Evolutionary conservation across 495 filamentous ascomycete genomes (phyloP).

Genomic region (Aeminium ludgeri): DNA sequence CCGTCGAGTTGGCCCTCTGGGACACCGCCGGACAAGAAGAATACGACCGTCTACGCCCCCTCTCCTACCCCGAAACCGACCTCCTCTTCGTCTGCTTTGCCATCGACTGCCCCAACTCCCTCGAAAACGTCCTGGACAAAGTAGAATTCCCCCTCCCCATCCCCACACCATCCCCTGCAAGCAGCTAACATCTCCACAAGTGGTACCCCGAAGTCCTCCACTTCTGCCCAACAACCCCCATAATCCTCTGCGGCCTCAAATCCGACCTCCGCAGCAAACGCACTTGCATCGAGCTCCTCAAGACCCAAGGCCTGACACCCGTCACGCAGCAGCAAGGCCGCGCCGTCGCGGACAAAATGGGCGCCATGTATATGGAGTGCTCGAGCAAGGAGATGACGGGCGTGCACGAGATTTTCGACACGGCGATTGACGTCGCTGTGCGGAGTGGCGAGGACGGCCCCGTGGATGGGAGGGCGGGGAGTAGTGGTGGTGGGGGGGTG

Average conservation of each 20-base stretch:
- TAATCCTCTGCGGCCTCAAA: slow-evolving; percentile 90
- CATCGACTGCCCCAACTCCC: slow-evolving; percentile 92
- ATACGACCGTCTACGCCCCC: slow-evolving; percentile 85
- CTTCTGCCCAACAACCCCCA: slow-evolving; percentile 92
- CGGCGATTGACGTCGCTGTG: slow-evolving; percentile 75
- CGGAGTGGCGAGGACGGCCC: slow-evolving; percentile 38
- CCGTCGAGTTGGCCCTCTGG: slow-evolving; percentile 90
- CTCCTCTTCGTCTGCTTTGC: slow-evolving; percentile 97
- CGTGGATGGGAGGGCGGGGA: slow-evolving; percentile 27
- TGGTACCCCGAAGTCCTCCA: slow-evolving; percentile 99
- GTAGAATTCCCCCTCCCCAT: slow-evolving; percentile 31
- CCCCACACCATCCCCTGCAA: background rate
- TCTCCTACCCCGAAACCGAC: slow-evolving; percentile 96
- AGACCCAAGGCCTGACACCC: slow-evolving; percentile 89
- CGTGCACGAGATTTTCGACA: slow-evolving; percentile 86
- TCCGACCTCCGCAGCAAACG: slow-evolving; percentile 88
- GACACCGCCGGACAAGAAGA: slow-evolving; percentile 98
- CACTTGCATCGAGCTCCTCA: slow-evolving; percentile 92
- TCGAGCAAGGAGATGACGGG: slow-evolving; percentile 93
- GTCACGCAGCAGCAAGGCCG: slow-evolving; percentile 81
- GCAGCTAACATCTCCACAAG: slow-evolving; percentile 30
- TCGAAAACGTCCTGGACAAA: slow-evolving; percentile 98
- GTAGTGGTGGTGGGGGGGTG: slow-evolving; percentile 1
- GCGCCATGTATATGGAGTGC: slow-evolving; percentile 90
- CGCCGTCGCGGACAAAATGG: slow-evolving; percentile 79